Conservation (phyloP, 768 basidiomycete species). For the Kwoniella botswanensis region DNA sequence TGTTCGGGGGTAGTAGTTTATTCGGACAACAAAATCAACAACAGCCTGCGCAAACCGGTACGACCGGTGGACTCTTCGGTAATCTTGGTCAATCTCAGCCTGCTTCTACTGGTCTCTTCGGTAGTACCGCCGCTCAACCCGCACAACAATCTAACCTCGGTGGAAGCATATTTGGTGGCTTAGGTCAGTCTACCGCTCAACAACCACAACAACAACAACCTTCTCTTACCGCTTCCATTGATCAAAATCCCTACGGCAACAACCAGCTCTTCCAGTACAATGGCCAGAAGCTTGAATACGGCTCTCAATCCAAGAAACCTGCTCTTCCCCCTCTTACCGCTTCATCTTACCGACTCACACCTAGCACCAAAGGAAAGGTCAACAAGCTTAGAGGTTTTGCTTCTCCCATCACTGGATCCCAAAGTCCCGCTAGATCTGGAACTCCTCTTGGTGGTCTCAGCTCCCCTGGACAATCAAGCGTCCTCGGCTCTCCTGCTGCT, state of each 20-base stretch:
- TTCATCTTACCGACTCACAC: conserved; percentile 53
- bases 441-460: conserved; percentile 32
- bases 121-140: conserved; percentile 60
- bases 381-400: conserved; percentile 57
- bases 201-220: conserved; percentile 62
- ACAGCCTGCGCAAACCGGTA: conserved; percentile 48
- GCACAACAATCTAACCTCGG: conserved; percentile 48
- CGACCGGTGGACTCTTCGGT: conserved; percentile 56
- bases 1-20: conserved; percentile 41
- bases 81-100: conserved; percentile 58
- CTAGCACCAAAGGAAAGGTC: conserved; percentile 47
- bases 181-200: conserved; percentile 63
- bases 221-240: conserved; percentile 79
- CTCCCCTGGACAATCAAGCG: conserved; percentile 33
- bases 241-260: conserved; percentile 65
- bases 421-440: conserved; percentile 33
- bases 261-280: conserved; percentile 59
- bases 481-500: conserved; percentile 38
- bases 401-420: conserved; percentile 40
- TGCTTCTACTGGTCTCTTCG: conserved; percentile 52
- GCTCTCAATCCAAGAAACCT: conserved; percentile 53
- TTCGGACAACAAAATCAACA: conserved; percentile 51
- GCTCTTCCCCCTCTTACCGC: conserved; percentile 55
- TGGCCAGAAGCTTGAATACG: conserved; percentile 48
- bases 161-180: conserved; percentile 62